These are phyloP conservation scores for Nicotiana noctiflora DNA, from an alignment of 257 asterid genomes.

Conservation along the genomic window DNA sequence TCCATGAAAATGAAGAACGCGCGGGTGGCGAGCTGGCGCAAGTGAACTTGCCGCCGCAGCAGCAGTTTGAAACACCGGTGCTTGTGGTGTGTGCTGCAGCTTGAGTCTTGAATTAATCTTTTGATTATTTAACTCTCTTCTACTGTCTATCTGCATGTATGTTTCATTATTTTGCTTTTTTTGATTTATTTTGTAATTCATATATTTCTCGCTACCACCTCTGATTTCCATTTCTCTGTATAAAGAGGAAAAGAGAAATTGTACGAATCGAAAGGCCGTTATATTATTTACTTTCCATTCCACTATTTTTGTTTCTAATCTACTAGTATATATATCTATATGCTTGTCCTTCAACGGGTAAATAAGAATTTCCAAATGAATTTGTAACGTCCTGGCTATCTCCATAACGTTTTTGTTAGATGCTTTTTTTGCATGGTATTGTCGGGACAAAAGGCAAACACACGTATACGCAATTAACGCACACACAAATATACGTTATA, in stretches of 20 bases:
- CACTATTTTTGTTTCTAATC: background rate
- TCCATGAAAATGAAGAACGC: background rate
- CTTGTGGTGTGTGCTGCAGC: slow-evolving; percentile 38
- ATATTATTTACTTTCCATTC: background rate
- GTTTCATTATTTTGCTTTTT: background rate
- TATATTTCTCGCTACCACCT: background rate
- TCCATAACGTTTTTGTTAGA: background rate
- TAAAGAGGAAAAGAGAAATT: slow-evolving; percentile 3
- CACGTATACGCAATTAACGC: too few relatives aligned
- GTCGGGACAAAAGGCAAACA: fast-evolving
- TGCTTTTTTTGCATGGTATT: background rate
- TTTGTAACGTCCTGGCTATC: background rate
- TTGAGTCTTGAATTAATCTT: background rate
- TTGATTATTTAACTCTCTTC: background rate
- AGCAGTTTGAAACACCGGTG: slow-evolving; percentile 25
- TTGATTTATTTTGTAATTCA: background rate
- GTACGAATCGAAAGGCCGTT: background rate
- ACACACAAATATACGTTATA: too few relatives aligned
- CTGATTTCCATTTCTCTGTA: background rate
- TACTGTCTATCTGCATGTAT: background rate
- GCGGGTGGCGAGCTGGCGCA: background rate
- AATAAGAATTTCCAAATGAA: background rate
- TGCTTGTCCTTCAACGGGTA: background rate
- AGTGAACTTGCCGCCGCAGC: background rate
- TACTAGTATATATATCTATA: background rate